These are phyloP conservation scores for Epichloe coenophiala DNA, from an alignment of 2,329 filamentous ascomycete genomes.

Conservation along the genomic window DNA sequence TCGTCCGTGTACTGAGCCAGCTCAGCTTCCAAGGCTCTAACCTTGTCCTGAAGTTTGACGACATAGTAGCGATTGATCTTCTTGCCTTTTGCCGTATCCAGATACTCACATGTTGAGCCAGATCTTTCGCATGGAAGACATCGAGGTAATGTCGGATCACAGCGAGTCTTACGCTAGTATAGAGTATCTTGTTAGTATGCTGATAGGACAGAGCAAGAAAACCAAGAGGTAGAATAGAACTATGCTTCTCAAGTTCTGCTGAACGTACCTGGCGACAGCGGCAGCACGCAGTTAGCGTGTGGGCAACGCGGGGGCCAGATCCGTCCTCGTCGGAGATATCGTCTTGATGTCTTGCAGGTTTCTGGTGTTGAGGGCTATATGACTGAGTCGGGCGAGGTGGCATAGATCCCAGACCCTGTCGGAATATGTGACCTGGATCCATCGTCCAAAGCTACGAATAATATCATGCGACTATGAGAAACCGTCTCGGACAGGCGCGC, in stretches of 20 bases:
- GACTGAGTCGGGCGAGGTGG: slow-evolving; percentile 24
- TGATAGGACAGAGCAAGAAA: background rate
- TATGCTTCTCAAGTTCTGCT: background rate
- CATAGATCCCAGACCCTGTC: slow-evolving; percentile 38
- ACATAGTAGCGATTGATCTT: slow-evolving; percentile 89
- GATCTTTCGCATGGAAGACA: slow-evolving; percentile 89
- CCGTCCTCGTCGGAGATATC: slow-evolving; percentile 36
- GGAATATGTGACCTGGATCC: slow-evolving; percentile 47
- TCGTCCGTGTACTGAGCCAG: slow-evolving; percentile 67
- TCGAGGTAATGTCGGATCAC: slow-evolving; percentile 81
- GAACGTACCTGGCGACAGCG: slow-evolving; percentile 60
- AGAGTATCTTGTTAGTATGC: slow-evolving; percentile 2
- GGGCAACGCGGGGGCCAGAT: slow-evolving; percentile 51
- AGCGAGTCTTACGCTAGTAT: slow-evolving; percentile 78
- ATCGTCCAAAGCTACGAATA: slow-evolving; percentile 22
- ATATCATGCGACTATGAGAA: background rate
- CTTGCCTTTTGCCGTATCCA: slow-evolving; percentile 72
- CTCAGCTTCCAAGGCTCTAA: slow-evolving; percentile 69
- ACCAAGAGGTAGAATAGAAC: background rate
- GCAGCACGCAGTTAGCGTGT: slow-evolving; percentile 69
- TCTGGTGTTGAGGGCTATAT: slow-evolving; percentile 18
- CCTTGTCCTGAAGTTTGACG: slow-evolving; percentile 76
- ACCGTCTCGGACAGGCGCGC: background rate
- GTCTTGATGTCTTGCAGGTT: slow-evolving; percentile 19
- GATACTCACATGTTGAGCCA: slow-evolving; percentile 88